Percentiles rank a stretch among this genome's conserved stretches.
Evolutionary conservation across 352 stramenopile species (phyloP).

Genomic region (Globisporangium alternatum): DNA sequence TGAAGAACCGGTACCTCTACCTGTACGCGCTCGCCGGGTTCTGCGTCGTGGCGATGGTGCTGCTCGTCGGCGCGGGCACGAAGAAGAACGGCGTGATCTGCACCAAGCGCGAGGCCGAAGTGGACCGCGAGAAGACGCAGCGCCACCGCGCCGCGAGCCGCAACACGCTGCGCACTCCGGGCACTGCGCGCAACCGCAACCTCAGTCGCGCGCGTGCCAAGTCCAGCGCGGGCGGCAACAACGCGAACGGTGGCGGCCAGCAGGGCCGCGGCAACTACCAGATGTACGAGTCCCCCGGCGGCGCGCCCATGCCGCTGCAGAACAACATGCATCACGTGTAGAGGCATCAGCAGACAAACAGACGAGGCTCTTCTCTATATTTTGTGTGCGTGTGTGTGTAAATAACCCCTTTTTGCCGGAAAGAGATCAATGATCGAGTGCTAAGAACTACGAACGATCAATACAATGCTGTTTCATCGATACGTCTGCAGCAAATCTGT

Average conservation of each 20-base stretch:
- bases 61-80: constrained; percentile 48
- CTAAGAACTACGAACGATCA: background rate
- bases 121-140: constrained; percentile 35
- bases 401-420: background rate
- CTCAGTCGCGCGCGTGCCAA: constrained; percentile 57
- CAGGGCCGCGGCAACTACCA: constrained; percentile 34
- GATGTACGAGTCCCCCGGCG: constrained; percentile 54
- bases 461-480: background rate
- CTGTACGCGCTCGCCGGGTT: constrained; percentile 47
- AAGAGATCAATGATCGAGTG: background rate
- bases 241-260: constrained; percentile 20
- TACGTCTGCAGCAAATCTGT: background rate
- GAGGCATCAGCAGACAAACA: background rate
- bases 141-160: constrained; percentile 47
- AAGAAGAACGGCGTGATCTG: constrained; percentile 66
- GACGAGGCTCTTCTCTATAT: background rate
- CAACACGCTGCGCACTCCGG: constrained; percentile 31
- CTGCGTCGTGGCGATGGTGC: constrained; percentile 37
- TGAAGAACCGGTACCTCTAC: constrained; percentile 48
- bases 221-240: constrained; percentile 33
- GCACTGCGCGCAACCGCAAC: constrained; percentile 49
- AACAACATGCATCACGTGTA: constrained; percentile 22
- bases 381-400: constrained; percentile 1
- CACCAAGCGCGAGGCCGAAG: constrained; percentile 41
- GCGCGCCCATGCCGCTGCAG: constrained; percentile 34